Evolutionary conservation across 2,329 filamentous ascomycete genomes (phyloP).

Genomic region (Aplosporella prunicola): DNA sequence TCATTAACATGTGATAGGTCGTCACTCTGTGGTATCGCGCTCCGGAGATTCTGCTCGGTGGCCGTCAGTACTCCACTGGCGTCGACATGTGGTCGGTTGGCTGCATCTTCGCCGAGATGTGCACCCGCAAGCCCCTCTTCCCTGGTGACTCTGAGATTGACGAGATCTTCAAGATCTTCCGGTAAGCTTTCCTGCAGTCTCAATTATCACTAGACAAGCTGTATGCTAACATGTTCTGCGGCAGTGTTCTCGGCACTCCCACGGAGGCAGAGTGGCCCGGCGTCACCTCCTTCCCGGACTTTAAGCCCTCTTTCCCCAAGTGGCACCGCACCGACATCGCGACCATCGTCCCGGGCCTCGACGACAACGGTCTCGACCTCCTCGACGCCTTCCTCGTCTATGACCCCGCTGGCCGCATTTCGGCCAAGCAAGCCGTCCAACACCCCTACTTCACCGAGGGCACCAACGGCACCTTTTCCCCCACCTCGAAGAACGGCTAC

Average conservation of each 20-base stretch:
- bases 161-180: conserved; percentile 92
- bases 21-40: conserved; percentile 90
- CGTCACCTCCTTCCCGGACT: conserved; percentile 90
- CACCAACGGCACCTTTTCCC: conserved; percentile 33
- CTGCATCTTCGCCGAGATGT: conserved; percentile 96
- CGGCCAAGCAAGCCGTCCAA: conserved; percentile 75
- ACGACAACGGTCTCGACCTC: conserved; percentile 61
- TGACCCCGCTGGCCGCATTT: conserved; percentile 78
- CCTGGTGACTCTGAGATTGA: conserved; percentile 89
- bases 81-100: conserved; percentile 96
- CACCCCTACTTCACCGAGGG: conserved; percentile 72
- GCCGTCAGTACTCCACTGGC: conserved; percentile 84
- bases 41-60: conserved; percentile 82
- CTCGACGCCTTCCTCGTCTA: conserved; percentile 68
- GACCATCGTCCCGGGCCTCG: conserved; percentile 61
- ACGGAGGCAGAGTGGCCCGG: conserved; percentile 77
- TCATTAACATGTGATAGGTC: conserved; percentile 43
- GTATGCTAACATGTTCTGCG: conserved; percentile 12
- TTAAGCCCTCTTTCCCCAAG: conserved; percentile 85
- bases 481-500: conserved; percentile 10
- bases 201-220: conserved; percentile 11
- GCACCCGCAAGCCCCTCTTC: conserved; percentile 84
- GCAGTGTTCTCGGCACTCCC: conserved; percentile 65
- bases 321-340: conserved; percentile 64
- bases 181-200: conserved; percentile 41